phyloP scores from a whole-genome alignment of 2,329 filamentous ascomycete species.

The Colletotrichum higginsianum region DNA sequence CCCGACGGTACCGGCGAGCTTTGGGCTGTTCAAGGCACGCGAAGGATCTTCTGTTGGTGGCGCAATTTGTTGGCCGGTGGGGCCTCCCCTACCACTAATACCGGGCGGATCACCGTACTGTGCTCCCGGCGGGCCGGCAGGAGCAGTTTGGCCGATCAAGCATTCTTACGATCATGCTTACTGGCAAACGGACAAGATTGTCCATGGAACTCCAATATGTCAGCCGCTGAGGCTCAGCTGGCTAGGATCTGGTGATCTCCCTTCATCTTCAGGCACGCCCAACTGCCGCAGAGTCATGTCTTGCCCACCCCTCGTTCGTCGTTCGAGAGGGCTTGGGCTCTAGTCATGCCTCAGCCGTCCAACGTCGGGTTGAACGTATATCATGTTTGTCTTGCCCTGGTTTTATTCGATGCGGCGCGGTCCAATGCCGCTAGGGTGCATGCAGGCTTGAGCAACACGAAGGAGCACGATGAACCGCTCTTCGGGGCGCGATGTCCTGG shows the following conservation, averaged over 20 bases:
- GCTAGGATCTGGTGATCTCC: not conserved
- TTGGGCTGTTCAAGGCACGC: not conserved
- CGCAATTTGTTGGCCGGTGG: constrained; percentile 14
- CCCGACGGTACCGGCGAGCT: not conserved
- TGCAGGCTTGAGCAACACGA: not conserved
- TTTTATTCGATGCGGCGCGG: not conserved
- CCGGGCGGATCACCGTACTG: not conserved
- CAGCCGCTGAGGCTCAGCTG: not conserved
- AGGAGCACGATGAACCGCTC: not conserved
- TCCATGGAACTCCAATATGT: not conserved
- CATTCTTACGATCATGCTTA: not conserved
- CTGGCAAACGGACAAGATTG: not conserved
- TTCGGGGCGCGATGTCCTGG: not conserved
- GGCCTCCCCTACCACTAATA: not conserved
- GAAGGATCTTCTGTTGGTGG: constrained; percentile 26
- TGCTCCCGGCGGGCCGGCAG: not conserved
- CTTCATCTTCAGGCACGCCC: not conserved
- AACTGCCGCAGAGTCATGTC: too few relatives aligned
- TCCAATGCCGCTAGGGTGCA: not conserved
- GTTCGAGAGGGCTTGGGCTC: too few relatives aligned
- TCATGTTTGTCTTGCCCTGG: not conserved
- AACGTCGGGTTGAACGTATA: not conserved
- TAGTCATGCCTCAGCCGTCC: not conserved
- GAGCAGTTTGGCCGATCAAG: too few relatives aligned
- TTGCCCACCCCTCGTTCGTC: too few relatives aligned